Conservation (phyloP, 768 basidiomycete species). For the Cystobasidium tubakii region DNA sequence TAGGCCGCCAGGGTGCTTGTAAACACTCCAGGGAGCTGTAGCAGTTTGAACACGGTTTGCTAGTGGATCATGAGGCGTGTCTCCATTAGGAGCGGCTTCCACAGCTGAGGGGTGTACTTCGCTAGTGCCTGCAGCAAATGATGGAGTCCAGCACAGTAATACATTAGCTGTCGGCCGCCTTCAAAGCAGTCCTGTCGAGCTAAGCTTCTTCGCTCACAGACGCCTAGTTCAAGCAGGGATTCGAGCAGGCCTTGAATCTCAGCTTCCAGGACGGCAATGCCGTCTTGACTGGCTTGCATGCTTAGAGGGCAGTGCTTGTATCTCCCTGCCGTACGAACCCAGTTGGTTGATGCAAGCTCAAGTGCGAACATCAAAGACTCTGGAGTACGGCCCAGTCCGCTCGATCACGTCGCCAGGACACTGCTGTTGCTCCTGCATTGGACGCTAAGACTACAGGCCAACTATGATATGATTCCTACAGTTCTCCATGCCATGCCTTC, state of each 20-base stretch:
- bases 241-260: conserved; percentile 29
- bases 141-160: neutral
- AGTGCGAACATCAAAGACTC: too few relatives aligned
- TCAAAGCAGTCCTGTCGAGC: neutral
- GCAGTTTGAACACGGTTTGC: neutral
- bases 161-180: too few relatives aligned
- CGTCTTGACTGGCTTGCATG: neutral
- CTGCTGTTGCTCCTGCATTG: too few relatives aligned
- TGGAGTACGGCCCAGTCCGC: too few relatives aligned
- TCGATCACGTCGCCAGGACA: too few relatives aligned
- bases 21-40: neutral
- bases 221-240: conserved; percentile 26
- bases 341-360: too few relatives aligned
- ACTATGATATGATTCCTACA: too few relatives aligned
- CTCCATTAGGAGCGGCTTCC: conserved; percentile 2
- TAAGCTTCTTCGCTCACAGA: conserved; percentile 7
- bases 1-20: conserved; percentile 12
- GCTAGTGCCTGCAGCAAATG: conserved; percentile 4
- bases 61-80: neutral
- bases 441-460: too few relatives aligned
- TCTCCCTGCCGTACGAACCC: too few relatives aligned
- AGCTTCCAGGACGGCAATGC: conserved; percentile 3
- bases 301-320: neutral
- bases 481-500: too few relatives aligned
- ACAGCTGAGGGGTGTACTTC: conserved; percentile 29